A percentile compares a stretch with the other conserved stretches of the same genome.
Evolutionary conservation across 441 rosid genomes (phyloP).

Genomic region (Corymbia calophylla): DNA sequence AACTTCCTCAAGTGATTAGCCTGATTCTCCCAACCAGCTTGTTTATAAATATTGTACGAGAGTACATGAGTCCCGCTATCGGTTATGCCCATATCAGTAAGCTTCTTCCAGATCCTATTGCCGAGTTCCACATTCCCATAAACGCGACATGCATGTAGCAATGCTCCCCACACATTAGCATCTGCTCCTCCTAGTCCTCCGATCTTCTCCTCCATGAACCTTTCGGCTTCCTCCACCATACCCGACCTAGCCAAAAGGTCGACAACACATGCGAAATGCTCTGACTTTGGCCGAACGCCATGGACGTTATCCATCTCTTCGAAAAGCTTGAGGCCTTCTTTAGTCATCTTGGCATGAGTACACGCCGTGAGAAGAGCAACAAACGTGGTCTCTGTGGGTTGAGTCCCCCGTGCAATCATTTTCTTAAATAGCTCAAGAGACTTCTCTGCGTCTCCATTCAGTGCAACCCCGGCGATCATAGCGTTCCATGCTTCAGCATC

Average conservation of each 20-base stretch:
- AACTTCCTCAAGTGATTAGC: conserved; percentile 16
- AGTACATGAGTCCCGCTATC: conserved; percentile 21
- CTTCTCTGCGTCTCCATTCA: conserved; percentile 18
- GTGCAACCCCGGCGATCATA: conserved; percentile 26
- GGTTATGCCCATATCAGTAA: conserved; percentile 11
- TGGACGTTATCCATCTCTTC: conserved; percentile 13
- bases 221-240: conserved; percentile 20
- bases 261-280: conserved; percentile 28
- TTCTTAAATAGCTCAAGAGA: conserved; percentile 19
- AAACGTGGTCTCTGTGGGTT: conserved; percentile 26
- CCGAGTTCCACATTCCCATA: conserved; percentile 27
- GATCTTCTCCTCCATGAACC: conserved; percentile 19
- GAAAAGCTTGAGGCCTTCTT: conserved; percentile 21
- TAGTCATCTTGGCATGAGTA: conserved; percentile 20
- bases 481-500: conserved; percentile 32
- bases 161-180: conserved; percentile 32
- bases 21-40: conserved; percentile 26
- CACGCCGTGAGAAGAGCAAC: conserved; percentile 17
- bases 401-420: conserved; percentile 14
- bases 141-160: conserved; percentile 25
- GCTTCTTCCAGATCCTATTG: conserved; percentile 27
- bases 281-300: conserved; percentile 13
- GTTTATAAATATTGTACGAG: conserved; percentile 24
- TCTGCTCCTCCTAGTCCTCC: conserved; percentile 22
- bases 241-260: conserved; percentile 32